Base-by-base conservation (phyloP, 768 basidiomycete species). In the Sporobolomyces phaffii region DNA sequence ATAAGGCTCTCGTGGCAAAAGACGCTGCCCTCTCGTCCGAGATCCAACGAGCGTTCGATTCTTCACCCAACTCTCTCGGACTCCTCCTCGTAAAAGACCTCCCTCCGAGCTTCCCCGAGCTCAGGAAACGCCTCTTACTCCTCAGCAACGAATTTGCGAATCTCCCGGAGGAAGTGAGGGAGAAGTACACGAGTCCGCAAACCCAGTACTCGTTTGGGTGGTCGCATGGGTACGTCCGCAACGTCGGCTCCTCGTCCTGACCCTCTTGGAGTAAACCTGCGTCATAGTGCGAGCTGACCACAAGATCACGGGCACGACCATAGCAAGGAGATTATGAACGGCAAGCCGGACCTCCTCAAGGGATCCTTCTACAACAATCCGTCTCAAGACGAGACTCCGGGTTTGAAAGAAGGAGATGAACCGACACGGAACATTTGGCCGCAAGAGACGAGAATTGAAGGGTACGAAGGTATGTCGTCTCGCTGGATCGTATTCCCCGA, bases 291-390 rank as follows among this genome's bases (percentile, higher is more conserved):
- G n/a, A n/a, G n/a, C n/a, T n/a, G n/a, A n/a, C n/a, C n/a, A n/a
- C n/a, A n/a, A n/a, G n/a, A n/a, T n/a, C n/a, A n/a, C n/a, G n/a
- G n/a, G n/a, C n/a, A n/a, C 24, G 26, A 28, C 24, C 24, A 17
- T 22, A 56, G 56, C 60, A 96, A 97, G 86, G 94, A 97, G 82
- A 85, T 93, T 50, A 96, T 97, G 92, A 97, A 97, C 74, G 93
- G 93, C 34, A 87, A 85, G 72, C 89, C 87, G 71, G 89, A 97
- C 76, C 80, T 82, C 3, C 80, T 93, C 73, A 98, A 97, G 77
- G 94, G 93, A 5, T 91, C 89, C 0, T 99, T 86, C 79, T 99
- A 99, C 76, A 92, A 91, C 65, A 92, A 80, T 64, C 91, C 91
- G 13, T 78, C 86, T 29, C 74, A 86, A 0, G 91, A 92, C 61